A percentile compares a stretch with the other conserved stretches of the same genome.
Evolutionary conservation across 1,284 basidiomycete genomes (phyloP).

Genomic region (Sporisorium graminicola): DNA sequence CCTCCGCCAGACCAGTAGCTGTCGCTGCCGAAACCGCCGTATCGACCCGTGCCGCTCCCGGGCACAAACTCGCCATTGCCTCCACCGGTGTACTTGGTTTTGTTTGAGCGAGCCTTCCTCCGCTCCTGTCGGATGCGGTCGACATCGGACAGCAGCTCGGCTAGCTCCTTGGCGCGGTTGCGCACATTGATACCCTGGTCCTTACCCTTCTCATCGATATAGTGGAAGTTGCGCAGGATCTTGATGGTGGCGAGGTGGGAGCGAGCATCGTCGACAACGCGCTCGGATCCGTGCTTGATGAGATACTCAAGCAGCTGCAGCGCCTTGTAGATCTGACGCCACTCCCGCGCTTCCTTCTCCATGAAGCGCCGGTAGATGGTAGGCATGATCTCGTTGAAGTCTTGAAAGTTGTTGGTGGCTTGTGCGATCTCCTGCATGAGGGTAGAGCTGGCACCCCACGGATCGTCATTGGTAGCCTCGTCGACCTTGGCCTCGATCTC

Average conservation of each 20-base stretch:
- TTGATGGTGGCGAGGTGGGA: slow-evolving; percentile 95
- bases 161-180: slow-evolving; percentile 91
- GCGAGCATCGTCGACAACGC: slow-evolving; percentile 96
- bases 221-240: slow-evolving; percentile 97
- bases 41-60: slow-evolving; percentile 75
- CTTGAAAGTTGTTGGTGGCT: slow-evolving; percentile 94
- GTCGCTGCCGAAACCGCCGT: slow-evolving; percentile 86
- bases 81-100: slow-evolving; percentile 87
- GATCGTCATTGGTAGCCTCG: slow-evolving; percentile 97
- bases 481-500: slow-evolving; percentile 98
- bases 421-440: slow-evolving; percentile 98
- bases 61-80: slow-evolving; percentile 83
- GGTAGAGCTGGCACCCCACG: slow-evolving; percentile 98
- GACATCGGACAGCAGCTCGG: slow-evolving; percentile 88
- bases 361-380: slow-evolving; percentile 85
- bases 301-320: slow-evolving; percentile 94
- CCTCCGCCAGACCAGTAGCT: slow-evolving; percentile 72
- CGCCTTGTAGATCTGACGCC: slow-evolving; percentile 99
- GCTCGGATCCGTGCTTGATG: slow-evolving; percentile 96
- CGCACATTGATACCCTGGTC: slow-evolving; percentile 99
- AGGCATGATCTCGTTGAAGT: slow-evolving; percentile 99
- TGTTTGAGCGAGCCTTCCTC: slow-evolving; percentile 92
- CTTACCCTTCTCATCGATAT: slow-evolving; percentile 98
- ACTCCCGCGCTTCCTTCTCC: slow-evolving; percentile 96
- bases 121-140: slow-evolving; percentile 90